Conservation (phyloP, 768 basidiomycete species). For the Phlebiopsis flavidoalba region DNA sequence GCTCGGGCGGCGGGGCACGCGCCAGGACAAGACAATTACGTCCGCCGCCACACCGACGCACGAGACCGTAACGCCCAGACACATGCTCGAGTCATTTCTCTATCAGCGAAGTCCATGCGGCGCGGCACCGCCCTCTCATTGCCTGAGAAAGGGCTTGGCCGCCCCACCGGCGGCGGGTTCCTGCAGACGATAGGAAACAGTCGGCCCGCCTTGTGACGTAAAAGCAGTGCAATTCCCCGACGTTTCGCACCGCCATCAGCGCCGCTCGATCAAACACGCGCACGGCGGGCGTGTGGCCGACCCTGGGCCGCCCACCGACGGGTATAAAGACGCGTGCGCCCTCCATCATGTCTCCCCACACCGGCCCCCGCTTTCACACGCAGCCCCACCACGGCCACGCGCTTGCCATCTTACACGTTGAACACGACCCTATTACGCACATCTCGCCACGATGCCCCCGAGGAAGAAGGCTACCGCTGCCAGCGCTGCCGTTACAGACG, state of each 20-base stretch:
- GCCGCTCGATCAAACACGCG: background rate
- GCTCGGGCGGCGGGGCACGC: background rate
- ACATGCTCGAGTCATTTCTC: background rate
- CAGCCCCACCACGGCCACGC: background rate
- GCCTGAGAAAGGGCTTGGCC: background rate
- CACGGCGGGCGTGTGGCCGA: background rate
- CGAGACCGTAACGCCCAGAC: background rate
- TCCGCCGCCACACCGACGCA: background rate
- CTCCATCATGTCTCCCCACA: background rate
- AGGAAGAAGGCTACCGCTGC: conserved; percentile 37
- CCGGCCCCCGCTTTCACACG: background rate
- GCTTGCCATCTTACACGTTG: background rate
- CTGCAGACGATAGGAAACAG: too few relatives aligned
- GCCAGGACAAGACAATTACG: background rate
- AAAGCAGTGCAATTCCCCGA: background rate
- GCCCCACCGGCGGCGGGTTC: background rate
- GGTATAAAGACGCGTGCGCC: background rate
- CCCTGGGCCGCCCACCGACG: background rate
- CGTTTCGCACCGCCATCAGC: background rate
- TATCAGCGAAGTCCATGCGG: background rate
- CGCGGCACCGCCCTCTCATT: background rate
- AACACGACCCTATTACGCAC: background rate
- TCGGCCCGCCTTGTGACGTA: too few relatives aligned
- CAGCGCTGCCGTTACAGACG: conserved; percentile 23
- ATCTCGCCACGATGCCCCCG: conserved; percentile 34